Conservation (phyloP, 78 protist genomes). For the Dictyostelium capitatum region DNA sequence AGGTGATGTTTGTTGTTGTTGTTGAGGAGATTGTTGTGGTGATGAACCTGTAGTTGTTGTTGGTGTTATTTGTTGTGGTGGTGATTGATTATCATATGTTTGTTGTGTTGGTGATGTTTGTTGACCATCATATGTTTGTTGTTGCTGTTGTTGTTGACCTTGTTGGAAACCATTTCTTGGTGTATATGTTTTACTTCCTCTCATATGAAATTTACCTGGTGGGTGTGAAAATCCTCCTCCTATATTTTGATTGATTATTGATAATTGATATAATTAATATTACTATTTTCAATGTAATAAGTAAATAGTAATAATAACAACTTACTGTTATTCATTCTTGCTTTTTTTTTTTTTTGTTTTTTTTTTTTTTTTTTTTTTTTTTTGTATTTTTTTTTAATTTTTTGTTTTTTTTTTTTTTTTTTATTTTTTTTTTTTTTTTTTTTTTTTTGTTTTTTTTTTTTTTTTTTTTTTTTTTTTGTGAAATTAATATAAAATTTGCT, state of each 20-base stretch:
- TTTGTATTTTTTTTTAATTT: too few relatives aligned
- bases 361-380: too few relatives aligned
- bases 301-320: too few relatives aligned
- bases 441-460: too few relatives aligned
- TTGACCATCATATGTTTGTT: background rate
- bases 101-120: constrained; percentile 33
- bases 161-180: background rate
- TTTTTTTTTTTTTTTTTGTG: too few relatives aligned
- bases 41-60: constrained; percentile 37
- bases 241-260: background rate
- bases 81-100: background rate
- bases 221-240: constrained; percentile 27
- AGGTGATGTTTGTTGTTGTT: background rate
- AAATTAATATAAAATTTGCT: too few relatives aligned
- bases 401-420: too few relatives aligned
- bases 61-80: background rate
- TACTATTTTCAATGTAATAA: too few relatives aligned
- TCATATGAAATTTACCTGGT: constrained; percentile 71
- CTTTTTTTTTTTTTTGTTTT: too few relatives aligned
- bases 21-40: constrained; percentile 14
- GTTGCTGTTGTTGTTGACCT: constrained; percentile 8
- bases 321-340: too few relatives aligned
- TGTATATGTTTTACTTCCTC: constrained; percentile 55
- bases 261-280: too few relatives aligned
- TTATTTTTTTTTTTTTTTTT: too few relatives aligned